Base-by-base conservation (phyloP, 2,329 filamentous ascomycete species). In the Colletotrichum zoysiae region DNA sequence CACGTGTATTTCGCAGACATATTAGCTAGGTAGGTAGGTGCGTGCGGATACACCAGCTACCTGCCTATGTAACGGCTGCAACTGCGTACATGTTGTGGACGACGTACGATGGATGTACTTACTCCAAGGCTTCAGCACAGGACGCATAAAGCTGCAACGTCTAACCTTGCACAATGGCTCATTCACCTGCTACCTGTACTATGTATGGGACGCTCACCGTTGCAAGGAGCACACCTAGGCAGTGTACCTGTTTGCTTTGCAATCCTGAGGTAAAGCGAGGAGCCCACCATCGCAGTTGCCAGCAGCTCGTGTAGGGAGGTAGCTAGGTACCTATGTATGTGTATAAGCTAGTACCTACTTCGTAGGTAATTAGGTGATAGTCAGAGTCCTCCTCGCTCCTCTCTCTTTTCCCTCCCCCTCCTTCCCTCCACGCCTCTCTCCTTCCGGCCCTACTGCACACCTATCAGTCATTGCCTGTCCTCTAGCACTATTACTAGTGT, bases 191-290 rank as follows among this genome's bases (percentile, higher is more conserved):
- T 46, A 30, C 30, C 30, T 4, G 30, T 5, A 30, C 30, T 30
- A 30, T 30, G 30, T 30, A 44, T 53, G 44, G 51, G 26, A 40
- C 50, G 42, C 42, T 44, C 57, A 71, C 51, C 58, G 26, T 67
- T 56, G 35, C 64, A 55, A 67, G 50, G 38, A 11, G 20, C 46
- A 12, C 23, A 23, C 46, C 44, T 23, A 23, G n/a, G n/a, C n/a
- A n/a, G 46, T 48, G 20, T 23, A 51, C n/a, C 50, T 26, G 58
- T 42, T 46, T 71, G 65, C 65, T 71, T 71, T 63, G 58, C 23
- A 67, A 71, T 71, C 23, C 69, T 59, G 58, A 68, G 50, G 69
- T 71, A 71, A 69, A 64, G 14, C n/a, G 9, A 53, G 8, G 50
- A 53, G 50, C 26, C 16, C 63, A 64, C 59, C 59, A 62, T 35